Evolutionary conservation across 257 asterid genomes (phyloP).

Genomic region (Echium plantagineum): DNA sequence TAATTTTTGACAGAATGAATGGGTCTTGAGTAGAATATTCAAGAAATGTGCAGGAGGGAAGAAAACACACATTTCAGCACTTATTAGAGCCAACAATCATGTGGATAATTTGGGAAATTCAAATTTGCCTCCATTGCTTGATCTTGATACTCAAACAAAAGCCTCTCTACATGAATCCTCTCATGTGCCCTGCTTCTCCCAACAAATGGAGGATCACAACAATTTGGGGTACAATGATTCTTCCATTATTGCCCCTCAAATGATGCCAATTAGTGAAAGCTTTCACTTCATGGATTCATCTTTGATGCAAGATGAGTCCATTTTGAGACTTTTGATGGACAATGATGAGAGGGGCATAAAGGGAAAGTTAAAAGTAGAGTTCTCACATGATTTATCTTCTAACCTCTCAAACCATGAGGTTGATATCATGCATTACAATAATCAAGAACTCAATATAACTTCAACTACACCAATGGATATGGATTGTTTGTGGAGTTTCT

Average conservation of each 20-base stretch:
- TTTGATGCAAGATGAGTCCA: conserved; percentile 35
- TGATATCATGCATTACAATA: conserved; percentile 12
- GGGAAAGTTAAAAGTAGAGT: conserved; percentile 6
- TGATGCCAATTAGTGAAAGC: conserved; percentile 17
- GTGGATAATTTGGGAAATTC: conserved; percentile 17
- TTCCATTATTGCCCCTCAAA: conserved; percentile 21
- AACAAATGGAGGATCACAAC: conserved; percentile 23
- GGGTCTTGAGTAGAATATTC: conserved; percentile 75
- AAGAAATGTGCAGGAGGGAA: conserved; percentile 57
- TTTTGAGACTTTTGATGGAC: conserved; percentile 27
- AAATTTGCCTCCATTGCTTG: conserved; percentile 41
- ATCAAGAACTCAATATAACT: conserved; percentile 13
- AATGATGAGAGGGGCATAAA: conserved; percentile 12
- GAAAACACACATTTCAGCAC: conserved; percentile 46
- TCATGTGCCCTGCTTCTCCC: conserved; percentile 60
- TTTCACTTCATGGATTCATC: conserved; percentile 14
- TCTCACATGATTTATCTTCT: conserved; percentile 12
- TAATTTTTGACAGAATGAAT: conserved; percentile 54
- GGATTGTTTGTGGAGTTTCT: conserved; percentile 28
- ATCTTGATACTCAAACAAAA: conserved; percentile 6
- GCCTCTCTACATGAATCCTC: conserved; percentile 17
- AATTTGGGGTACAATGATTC: conserved; percentile 4
- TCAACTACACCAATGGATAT: conserved; percentile 25
- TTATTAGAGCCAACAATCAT: conserved; percentile 5
- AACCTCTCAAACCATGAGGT: conserved; percentile 5